Evolutionary conservation across 2,329 filamentous ascomycete genomes (phyloP).

Genomic region (Tolypocladium capitatum): DNA sequence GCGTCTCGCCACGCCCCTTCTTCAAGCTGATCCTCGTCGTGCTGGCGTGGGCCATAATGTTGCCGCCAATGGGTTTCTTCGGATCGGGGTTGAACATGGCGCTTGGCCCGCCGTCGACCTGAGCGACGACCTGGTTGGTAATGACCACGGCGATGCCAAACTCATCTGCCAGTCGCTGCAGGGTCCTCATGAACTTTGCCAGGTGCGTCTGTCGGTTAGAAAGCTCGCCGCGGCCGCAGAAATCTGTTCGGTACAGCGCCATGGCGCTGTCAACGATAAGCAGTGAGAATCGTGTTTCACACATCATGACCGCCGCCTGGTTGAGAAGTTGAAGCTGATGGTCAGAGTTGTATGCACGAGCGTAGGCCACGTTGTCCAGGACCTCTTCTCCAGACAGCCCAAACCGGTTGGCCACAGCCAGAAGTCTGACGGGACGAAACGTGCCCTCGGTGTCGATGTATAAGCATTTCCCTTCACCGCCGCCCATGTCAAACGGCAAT

Average conservation of each 20-base stretch:
- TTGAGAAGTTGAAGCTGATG: constrained; percentile 92
- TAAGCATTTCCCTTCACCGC: constrained; percentile 92
- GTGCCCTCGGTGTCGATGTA: constrained; percentile 99
- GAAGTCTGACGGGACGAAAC: constrained; percentile 79
- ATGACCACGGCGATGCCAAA: constrained; percentile 98
- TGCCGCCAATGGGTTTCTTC: constrained; percentile 97
- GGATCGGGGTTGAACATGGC: constrained; percentile 99
- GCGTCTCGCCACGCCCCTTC: constrained; percentile 88
- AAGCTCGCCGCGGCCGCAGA: constrained; percentile 88
- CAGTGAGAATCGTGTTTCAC: constrained; percentile 91
- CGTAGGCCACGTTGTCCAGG: constrained; percentile 95
- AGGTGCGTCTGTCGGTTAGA: constrained; percentile 85
- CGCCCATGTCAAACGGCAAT: constrained; percentile 95
- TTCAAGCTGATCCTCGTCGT: constrained; percentile 90
- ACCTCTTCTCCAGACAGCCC: constrained; percentile 95
- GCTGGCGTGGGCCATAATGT: constrained; percentile 96
- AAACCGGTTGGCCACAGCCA: constrained; percentile 87
- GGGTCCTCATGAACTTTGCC: constrained; percentile 75
- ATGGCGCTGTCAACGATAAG: constrained; percentile 95
- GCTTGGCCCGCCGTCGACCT: constrained; percentile 90
- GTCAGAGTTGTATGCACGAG: constrained; percentile 94
- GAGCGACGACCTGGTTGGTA: constrained; percentile 96
- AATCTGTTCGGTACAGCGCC: constrained; percentile 89
- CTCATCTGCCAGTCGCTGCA: constrained; percentile 65
- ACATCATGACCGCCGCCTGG: constrained; percentile 98